Conservation (phyloP, 495 filamentous ascomycete species). For the Penicillium desertorum region DNA sequence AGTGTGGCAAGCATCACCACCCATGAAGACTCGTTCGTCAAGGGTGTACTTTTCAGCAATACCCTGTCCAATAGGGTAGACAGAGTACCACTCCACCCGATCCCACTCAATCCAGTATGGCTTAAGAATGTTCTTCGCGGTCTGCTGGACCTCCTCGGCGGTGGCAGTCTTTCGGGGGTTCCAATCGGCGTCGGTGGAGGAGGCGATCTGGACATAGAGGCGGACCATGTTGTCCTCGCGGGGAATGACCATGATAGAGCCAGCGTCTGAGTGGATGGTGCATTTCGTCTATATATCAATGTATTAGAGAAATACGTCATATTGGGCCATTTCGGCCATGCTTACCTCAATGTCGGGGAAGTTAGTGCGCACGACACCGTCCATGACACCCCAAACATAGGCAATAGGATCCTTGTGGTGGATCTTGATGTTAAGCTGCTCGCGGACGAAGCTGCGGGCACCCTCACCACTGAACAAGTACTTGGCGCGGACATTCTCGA, state of each 20-base stretch:
- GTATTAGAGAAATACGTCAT: slow-evolving; percentile 19
- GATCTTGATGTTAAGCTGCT: slow-evolving; percentile 58
- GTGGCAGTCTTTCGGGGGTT: slow-evolving; percentile 51
- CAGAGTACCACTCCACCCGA: slow-evolving; percentile 59
- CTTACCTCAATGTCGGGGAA: slow-evolving; percentile 79
- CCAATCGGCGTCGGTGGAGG: slow-evolving; percentile 60
- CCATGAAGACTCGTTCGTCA: slow-evolving; percentile 59
- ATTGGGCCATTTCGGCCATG: not conserved
- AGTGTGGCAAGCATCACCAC: slow-evolving; percentile 64
- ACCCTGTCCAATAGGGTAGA: slow-evolving; percentile 63
- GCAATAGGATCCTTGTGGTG: slow-evolving; percentile 63
- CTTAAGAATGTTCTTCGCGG: slow-evolving; percentile 61
- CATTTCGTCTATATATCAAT: slow-evolving; percentile 77
- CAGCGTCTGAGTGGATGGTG: slow-evolving; percentile 65
- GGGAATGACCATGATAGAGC: slow-evolving; percentile 77
- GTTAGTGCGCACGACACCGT: slow-evolving; percentile 71
- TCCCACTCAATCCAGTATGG: slow-evolving; percentile 59
- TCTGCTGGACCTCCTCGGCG: slow-evolving; percentile 59
- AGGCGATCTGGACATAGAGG: slow-evolving; percentile 72
- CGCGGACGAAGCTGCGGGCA: slow-evolving; percentile 61
- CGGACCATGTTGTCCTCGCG: slow-evolving; percentile 77
- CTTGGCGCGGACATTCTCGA: slow-evolving; percentile 63
- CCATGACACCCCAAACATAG: slow-evolving; percentile 82
- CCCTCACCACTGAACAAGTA: slow-evolving; percentile 67
- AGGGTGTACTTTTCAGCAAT: slow-evolving; percentile 60